Conservation (phyloP, 768 basidiomycete genomes). For the Suillus placidus region DNA sequence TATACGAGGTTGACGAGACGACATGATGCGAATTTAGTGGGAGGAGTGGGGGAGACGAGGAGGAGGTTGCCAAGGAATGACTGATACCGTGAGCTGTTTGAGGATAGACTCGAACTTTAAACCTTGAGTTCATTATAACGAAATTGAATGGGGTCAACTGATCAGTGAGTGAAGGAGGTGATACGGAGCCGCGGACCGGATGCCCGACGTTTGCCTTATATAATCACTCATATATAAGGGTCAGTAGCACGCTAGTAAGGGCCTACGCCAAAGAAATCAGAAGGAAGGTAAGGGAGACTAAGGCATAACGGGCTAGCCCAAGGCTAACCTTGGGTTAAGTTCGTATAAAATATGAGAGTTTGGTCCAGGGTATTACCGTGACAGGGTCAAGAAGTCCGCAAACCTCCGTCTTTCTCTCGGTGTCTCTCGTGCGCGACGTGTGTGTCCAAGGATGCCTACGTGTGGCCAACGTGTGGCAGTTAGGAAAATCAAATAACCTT, state of each 20-base stretch:
- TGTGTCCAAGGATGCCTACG: constrained; percentile 58
- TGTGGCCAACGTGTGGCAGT: constrained; percentile 49
- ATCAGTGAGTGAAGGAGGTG: background rate
- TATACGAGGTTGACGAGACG: constrained; percentile 25
- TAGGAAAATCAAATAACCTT: constrained; percentile 65
- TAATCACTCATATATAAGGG: too few species aligned
- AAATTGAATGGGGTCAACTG: constrained; percentile 1
- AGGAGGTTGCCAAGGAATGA: background rate
- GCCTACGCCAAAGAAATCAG: background rate
- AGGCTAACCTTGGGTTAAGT: background rate
- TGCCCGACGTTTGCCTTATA: background rate
- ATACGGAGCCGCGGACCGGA: background rate
- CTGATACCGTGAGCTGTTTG: background rate
- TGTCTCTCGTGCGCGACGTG: constrained; percentile 60
- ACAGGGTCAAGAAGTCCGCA: too few species aligned
- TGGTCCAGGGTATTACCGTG: too few species aligned
- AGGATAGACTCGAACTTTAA: constrained; percentile 1
- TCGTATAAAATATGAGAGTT: background rate
- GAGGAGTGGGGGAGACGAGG: background rate
- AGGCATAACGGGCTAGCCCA: background rate
- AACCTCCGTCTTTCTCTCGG: constrained; percentile 76
- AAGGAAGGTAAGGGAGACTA: background rate
- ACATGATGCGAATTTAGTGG: constrained; percentile 17
- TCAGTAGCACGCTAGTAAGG: background rate
- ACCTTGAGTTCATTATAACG: background rate